A percentile compares a stretch with the other conserved stretches of the same genome.
These are phyloP conservation scores for Nephelium lappaceum DNA, from an alignment of 345 rosid species.

Conservation along the genomic window DNA sequence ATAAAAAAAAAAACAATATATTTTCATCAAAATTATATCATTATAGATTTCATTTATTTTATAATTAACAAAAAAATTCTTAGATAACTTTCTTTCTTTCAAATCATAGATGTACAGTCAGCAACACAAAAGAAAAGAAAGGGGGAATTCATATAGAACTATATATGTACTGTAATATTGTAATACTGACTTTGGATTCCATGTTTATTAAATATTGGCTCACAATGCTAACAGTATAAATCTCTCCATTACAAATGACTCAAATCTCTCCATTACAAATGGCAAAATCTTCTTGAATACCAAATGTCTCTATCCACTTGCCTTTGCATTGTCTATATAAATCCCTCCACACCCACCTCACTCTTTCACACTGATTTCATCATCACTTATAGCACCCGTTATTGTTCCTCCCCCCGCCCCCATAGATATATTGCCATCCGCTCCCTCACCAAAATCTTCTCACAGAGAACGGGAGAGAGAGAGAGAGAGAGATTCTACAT, in stretches of 20 bases:
- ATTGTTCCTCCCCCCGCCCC: background rate
- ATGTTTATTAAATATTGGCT: too few species aligned
- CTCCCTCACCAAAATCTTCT: background rate
- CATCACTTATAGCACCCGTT: background rate
- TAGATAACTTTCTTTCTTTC: too few species aligned
- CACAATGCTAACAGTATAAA: background rate
- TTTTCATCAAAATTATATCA: too few species aligned
- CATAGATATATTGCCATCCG: background rate
- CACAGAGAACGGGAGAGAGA: background rate
- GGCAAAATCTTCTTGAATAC: background rate
- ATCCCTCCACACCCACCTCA: conserved; percentile 12
- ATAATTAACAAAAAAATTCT: too few species aligned
- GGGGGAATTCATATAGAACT: too few species aligned
- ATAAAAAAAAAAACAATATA: too few species aligned
- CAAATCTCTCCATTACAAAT: background rate
- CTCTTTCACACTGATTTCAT: background rate
- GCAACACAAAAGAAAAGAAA: too few species aligned
- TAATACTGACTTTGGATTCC: too few species aligned
- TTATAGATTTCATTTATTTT: too few species aligned
- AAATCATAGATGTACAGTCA: too few species aligned
- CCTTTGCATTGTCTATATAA: conserved; percentile 33
- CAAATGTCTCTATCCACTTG: conserved; percentile 12
- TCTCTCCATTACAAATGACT: too few species aligned
- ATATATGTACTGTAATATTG: too few species aligned
- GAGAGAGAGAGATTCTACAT: conserved; percentile 10